These are phyloP conservation scores for Mycocentrospora acerina DNA, from an alignment of 2,329 filamentous ascomycete genomes.

Conservation along the genomic window DNA sequence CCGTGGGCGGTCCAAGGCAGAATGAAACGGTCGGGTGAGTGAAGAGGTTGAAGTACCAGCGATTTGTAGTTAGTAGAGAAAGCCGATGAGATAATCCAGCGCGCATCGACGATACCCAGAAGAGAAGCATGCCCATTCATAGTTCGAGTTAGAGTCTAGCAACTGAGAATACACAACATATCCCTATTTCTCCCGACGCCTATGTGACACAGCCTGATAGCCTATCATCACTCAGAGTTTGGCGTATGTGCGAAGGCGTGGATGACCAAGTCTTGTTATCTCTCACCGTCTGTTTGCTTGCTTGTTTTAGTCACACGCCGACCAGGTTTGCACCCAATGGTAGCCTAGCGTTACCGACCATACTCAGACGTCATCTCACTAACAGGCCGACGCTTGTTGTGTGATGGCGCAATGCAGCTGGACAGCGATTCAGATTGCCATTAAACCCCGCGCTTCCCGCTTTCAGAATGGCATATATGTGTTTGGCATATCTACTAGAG, in stretches of 20 bases:
- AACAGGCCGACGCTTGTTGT: neutral
- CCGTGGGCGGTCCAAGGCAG: constrained; percentile 29
- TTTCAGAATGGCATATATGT: no score
- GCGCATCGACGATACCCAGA: constrained; percentile 29
- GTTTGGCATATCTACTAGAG: no score
- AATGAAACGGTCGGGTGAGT: constrained; percentile 14
- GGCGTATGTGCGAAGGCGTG: neutral
- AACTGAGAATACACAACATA: constrained; percentile 13
- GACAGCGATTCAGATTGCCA: no score
- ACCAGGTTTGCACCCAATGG: constrained; percentile 13
- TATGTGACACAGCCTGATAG: neutral
- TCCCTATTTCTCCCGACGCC: constrained; percentile 8
- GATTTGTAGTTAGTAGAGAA: constrained; percentile 2
- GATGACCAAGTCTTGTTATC: constrained; percentile 8
- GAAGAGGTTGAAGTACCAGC: constrained; percentile 7
- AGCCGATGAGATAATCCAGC: constrained; percentile 11
- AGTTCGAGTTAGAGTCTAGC: constrained; percentile 14
- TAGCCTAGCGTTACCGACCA: constrained; percentile 3
- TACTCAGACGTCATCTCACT: constrained; percentile 7
- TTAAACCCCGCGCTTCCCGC: no score
- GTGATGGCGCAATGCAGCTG: no score
- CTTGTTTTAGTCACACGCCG: constrained; percentile 3
- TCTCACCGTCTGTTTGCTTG: constrained; percentile 3
- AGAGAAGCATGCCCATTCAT: constrained; percentile 21
- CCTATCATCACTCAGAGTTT: neutral